A percentile compares a stretch with the other conserved stretches of the same genome.
These are phyloP conservation scores for Botrytis galanthina DNA, from an alignment of 2,329 filamentous ascomycete genomes.

Conservation along the genomic window DNA sequence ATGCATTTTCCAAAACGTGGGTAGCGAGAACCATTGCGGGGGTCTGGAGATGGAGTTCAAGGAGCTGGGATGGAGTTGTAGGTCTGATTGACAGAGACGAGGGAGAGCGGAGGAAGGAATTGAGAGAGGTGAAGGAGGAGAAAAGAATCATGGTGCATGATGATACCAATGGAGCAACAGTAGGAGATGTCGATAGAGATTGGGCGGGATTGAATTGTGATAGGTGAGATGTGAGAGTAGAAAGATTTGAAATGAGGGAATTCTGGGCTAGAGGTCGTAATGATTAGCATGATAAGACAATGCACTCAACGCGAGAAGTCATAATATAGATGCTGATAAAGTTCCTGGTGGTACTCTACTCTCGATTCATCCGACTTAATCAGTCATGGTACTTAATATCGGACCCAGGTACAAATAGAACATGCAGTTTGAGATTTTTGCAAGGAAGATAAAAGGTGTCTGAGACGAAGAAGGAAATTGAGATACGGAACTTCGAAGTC, in stretches of 20 bases:
- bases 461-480: no score
- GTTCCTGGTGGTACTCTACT: no score
- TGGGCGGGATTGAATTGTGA: not conserved
- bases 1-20: not conserved
- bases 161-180: not conserved
- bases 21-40: not conserved
- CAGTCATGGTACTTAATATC: no score
- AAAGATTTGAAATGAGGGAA: not conserved
- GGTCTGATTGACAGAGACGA: not conserved
- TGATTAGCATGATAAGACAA: no score
- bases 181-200: not conserved
- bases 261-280: no score
- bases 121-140: not conserved
- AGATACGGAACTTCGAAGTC: no score
- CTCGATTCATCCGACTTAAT: no score
- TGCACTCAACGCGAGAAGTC: no score
- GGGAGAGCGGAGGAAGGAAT: not conserved
- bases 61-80: not conserved
- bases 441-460: no score
- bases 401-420: no score
- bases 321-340: no score
- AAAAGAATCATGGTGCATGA: not conserved
- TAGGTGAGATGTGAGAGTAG: not conserved
- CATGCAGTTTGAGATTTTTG: no score
- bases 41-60: not conserved